Conservation (phyloP, 2,329 filamentous ascomycete species). For the Aspergillus neoniger region DNA sequence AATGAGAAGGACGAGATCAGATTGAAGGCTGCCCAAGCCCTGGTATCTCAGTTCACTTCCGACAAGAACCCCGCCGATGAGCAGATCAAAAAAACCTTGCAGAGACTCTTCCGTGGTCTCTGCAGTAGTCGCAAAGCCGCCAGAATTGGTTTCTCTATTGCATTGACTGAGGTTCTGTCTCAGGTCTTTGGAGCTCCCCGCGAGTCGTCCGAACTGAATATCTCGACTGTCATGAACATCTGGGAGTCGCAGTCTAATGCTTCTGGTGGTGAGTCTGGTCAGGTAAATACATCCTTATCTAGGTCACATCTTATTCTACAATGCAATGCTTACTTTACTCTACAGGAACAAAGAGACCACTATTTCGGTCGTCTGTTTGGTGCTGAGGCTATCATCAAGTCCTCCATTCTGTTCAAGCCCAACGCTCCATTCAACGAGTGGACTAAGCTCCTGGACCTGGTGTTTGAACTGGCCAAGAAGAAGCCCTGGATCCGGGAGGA, state of each 20-base stretch:
- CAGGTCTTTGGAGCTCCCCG: slow-evolving; percentile 60
- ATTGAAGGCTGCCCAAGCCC: slow-evolving; percentile 47
- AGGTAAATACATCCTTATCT: slow-evolving; percentile 42
- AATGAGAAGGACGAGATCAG: slow-evolving; percentile 50
- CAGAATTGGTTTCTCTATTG: slow-evolving; percentile 84
- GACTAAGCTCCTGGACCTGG: slow-evolving; percentile 66
- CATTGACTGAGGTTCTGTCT: slow-evolving; percentile 76
- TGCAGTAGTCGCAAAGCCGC: slow-evolving; percentile 89
- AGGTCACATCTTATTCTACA: not conserved
- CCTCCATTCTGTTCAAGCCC: slow-evolving; percentile 66
- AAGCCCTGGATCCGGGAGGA: slow-evolving; percentile 89
- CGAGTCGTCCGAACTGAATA: slow-evolving; percentile 36
- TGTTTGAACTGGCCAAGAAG: slow-evolving; percentile 73
- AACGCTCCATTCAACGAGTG: slow-evolving; percentile 54
- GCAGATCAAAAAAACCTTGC: slow-evolving; percentile 46
- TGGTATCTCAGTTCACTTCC: slow-evolving; percentile 48
- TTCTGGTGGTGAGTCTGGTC: slow-evolving; percentile 55
- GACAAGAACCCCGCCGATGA: slow-evolving; percentile 44
- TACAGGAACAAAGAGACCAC: slow-evolving; percentile 81
- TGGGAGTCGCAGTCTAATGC: slow-evolving; percentile 56
- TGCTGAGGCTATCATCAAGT: slow-evolving; percentile 80
- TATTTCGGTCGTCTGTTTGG: slow-evolving; percentile 85
- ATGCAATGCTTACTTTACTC: slow-evolving; percentile 39
- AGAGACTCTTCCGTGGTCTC: slow-evolving; percentile 79
- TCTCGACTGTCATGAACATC: slow-evolving; percentile 52